Conservation (phyloP, 768 basidiomycete species). For the Boletus fagicola region DNA sequence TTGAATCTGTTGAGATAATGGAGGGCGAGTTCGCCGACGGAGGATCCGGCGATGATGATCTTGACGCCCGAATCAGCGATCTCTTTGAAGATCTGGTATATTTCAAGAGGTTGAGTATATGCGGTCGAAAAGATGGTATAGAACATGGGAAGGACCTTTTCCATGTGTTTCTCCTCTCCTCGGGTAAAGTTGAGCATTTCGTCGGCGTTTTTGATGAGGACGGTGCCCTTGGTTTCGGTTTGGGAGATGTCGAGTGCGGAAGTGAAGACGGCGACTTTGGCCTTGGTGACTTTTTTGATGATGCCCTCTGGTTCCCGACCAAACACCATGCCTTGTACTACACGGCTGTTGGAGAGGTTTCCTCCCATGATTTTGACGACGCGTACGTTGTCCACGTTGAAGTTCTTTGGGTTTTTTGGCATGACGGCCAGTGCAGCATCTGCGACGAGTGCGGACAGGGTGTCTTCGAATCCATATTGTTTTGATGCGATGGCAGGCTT, state of each 20-base stretch:
- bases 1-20: slow-evolving; percentile 94
- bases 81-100: slow-evolving; percentile 89
- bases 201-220: slow-evolving; percentile 89
- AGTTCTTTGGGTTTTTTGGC: slow-evolving; percentile 83
- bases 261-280: slow-evolving; percentile 96
- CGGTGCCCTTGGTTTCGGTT: slow-evolving; percentile 99
- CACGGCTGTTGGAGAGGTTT: slow-evolving; percentile 75
- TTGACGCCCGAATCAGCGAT: slow-evolving; percentile 95
- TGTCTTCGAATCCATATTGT: slow-evolving; percentile 92
- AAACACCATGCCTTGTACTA: slow-evolving; percentile 98
- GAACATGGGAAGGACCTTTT: slow-evolving; percentile 53
- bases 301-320: slow-evolving; percentile 92
- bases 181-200: slow-evolving; percentile 97
- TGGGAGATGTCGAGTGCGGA: slow-evolving; percentile 90
- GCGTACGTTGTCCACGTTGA: slow-evolving; percentile 97
- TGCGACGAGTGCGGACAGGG: slow-evolving; percentile 78
- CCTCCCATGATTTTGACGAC: slow-evolving; percentile 99
- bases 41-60: slow-evolving; percentile 89
- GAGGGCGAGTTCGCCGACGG: slow-evolving; percentile 91
- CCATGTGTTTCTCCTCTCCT: slow-evolving; percentile 95
- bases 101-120: neutral
- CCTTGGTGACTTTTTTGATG: slow-evolving; percentile 77
- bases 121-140: neutral
- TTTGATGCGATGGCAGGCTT: slow-evolving; percentile 95
- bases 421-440: slow-evolving; percentile 92